These are phyloP conservation scores for Coniochaeta hoffmannii DNA, from an alignment of 2,329 filamentous ascomycete genomes.

Conservation along the genomic window DNA sequence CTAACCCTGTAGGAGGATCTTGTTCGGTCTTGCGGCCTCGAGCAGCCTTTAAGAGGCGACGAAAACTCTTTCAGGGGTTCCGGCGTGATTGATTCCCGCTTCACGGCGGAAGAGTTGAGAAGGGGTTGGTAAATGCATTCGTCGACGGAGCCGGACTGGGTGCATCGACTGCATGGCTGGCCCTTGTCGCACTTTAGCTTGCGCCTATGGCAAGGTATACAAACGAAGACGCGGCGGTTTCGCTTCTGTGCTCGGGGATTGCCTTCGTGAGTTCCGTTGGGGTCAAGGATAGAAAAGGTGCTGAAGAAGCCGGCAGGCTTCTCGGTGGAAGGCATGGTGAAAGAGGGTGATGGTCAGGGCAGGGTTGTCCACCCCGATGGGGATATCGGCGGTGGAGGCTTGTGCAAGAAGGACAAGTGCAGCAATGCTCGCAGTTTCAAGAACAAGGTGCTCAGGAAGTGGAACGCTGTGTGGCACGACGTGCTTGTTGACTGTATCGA, in stretches of 20 bases:
- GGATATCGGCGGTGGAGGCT: background rate
- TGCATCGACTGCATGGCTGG: conserved; percentile 18
- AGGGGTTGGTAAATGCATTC: conserved; percentile 18
- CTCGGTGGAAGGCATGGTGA: conserved; percentile 1
- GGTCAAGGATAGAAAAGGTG: conserved; percentile 19
- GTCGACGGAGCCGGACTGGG: conserved; percentile 12
- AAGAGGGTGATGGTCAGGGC: background rate
- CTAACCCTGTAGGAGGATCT: conserved; percentile 4
- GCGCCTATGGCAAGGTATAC: conserved; percentile 19
- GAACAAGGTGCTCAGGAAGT: background rate
- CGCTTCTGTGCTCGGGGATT: conserved; percentile 15
- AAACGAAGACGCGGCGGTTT: conserved; percentile 20
- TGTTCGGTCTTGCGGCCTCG: background rate
- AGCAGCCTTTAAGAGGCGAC: background rate
- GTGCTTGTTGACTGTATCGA: background rate
- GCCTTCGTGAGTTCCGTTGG: conserved; percentile 11
- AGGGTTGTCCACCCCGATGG: background rate
- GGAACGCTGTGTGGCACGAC: background rate
- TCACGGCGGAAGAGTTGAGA: conserved; percentile 2
- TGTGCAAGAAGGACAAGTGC: background rate
- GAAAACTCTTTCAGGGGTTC: background rate
- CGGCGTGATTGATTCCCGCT: background rate
- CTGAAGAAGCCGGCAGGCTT: conserved; percentile 18
- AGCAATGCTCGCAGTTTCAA: background rate
- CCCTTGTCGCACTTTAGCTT: conserved; percentile 21